Percentiles rank a stretch among this genome's conserved stretches.
These are phyloP conservation scores for Hyphopichia pseudoburtonii DNA, from an alignment of 1,139 yeast species.

Conservation along the genomic window DNA sequence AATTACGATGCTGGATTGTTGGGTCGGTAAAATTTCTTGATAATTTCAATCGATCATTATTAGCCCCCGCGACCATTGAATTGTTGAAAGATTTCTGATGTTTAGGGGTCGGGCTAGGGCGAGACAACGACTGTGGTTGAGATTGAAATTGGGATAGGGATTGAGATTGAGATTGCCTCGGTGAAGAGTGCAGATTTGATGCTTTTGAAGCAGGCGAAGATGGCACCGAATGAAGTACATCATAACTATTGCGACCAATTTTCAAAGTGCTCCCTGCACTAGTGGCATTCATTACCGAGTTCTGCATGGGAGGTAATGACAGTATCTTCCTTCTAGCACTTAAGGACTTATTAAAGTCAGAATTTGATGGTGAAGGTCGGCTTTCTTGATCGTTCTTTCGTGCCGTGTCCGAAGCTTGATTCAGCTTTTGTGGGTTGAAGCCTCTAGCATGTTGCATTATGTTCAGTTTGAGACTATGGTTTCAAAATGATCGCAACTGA, in stretches of 20 bases:
- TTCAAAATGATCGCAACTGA: too few species aligned
- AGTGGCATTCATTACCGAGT: constrained; percentile 19
- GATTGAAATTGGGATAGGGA: too few species aligned
- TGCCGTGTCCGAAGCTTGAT: constrained; percentile 2
- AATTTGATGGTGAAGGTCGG: constrained; percentile 3
- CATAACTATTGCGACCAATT: constrained; percentile 8
- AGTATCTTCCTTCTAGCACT: constrained; percentile 1
- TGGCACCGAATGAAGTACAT: constrained; percentile 1
- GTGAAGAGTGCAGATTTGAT: background rate
- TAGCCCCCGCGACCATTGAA: constrained; percentile 1
- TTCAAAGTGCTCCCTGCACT: constrained; percentile 9
- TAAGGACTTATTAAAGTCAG: background rate
- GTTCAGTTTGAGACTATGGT: too few species aligned
- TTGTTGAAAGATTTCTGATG: background rate
- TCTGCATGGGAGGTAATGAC: constrained; percentile 1
- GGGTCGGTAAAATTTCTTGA: constrained; percentile 5
- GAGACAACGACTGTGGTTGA: too few species aligned
- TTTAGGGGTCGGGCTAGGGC: background rate
- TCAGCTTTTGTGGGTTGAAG: constrained; percentile 4
- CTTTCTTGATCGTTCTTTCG: constrained; percentile 1
- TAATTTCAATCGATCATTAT: background rate
- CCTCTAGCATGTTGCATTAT: constrained; percentile 12
- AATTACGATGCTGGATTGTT: background rate
- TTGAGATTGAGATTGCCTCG: too few species aligned
- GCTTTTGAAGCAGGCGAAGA: background rate